Base-by-base conservation (phyloP, 352 stramenopile species). In the Saprolegnia parasitica region DNA sequence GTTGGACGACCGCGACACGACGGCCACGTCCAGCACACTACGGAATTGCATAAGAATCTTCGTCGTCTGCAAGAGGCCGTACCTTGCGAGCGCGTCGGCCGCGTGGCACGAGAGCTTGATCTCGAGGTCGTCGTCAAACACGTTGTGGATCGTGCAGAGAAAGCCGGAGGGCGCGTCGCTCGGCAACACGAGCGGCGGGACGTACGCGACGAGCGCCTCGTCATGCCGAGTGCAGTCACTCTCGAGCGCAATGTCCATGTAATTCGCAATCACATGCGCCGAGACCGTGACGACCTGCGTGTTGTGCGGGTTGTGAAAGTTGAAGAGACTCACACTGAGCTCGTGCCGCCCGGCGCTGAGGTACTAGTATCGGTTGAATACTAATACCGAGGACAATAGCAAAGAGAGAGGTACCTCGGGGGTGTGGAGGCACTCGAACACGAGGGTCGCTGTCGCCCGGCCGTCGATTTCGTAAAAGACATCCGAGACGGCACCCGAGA, bases 1-100 rank as follows among this genome's bases (percentile, higher is more conserved):
- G 70, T 96, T 95, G 9, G 88, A 87, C 29, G 88, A 92, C 62
- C 88, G 80, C 35, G 89, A 88, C 68, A 90, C 90, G 15, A 92
- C 65, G 24, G 85, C 37, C 24, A 96, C 73, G 46, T 96, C 87
- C 29, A 91, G 72, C 2, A 84, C 86, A 64, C 84, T 92, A 56
- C 32, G 35, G 42, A 45, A 0, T 35, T 2, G n/a, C 29, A 35
- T 35, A 35, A 2, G 29, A 35, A 3, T 37, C 61, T 13, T 35
- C 29, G 2, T 35, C 5, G 29, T 35, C 2, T 35, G 5, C 2
- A 29, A 52, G 37, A 11, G 39, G 70, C 42, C 74, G 56, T 78
- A 89, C 82, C 79, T 78, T 50, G 82, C 74, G 20, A 89, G 73
- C 5, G 74, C 52, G n/a, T 64, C 80, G 57, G 76, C 67, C 5